These are phyloP conservation scores for Aspergillus bombycis DNA, from an alignment of 2,329 filamentous ascomycete genomes.

Conservation along the genomic window DNA sequence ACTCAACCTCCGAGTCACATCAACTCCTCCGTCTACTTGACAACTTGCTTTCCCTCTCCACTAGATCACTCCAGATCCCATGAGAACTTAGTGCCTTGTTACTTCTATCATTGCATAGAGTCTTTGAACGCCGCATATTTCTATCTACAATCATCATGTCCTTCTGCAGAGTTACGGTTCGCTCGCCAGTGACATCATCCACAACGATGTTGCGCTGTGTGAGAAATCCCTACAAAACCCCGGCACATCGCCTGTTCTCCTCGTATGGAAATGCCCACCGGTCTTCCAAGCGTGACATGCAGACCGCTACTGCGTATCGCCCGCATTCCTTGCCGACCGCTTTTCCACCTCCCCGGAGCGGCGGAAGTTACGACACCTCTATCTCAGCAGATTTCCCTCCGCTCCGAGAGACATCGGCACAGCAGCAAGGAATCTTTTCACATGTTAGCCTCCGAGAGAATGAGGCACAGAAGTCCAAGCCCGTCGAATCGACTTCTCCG, in stretches of 20 bases:
- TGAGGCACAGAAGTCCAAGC: conserved; percentile 69
- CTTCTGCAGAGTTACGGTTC: conserved; percentile 38
- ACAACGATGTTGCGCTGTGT: conserved; percentile 43
- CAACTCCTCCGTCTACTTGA: conserved; percentile 6
- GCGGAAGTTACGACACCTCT: conserved; percentile 62
- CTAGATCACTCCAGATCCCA: conserved; percentile 3
- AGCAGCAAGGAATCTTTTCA: conserved; percentile 35
- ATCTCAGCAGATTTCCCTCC: conserved; percentile 58
- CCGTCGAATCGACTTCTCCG: conserved; percentile 41
- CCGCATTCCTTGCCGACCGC: conserved; percentile 61
- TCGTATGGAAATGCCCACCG: conserved; percentile 46
- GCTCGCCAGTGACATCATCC: conserved; percentile 52
- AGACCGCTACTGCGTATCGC: conserved; percentile 67
- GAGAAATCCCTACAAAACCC: conserved; percentile 40
- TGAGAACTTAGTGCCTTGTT: conserved; percentile 10
- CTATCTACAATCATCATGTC: conserved; percentile 38
- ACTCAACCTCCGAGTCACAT: conserved; percentile 15
- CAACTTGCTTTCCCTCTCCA: conserved; percentile 14
- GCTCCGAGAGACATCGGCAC: conserved; percentile 48
- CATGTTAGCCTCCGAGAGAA: conserved; percentile 60
- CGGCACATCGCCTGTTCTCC: conserved; percentile 53
- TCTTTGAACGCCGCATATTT: conserved; percentile 3
- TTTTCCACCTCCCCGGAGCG: conserved; percentile 61
- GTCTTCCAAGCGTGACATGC: conserved; percentile 63
- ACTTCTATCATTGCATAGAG: conserved; percentile 22